Percentiles rank a stretch among this genome's conserved stretches.
These are phyloP conservation scores for Entrophospora sp. DNA, from an alignment of 192 early-diverging fungal genomes.

Conservation along the genomic window DNA sequence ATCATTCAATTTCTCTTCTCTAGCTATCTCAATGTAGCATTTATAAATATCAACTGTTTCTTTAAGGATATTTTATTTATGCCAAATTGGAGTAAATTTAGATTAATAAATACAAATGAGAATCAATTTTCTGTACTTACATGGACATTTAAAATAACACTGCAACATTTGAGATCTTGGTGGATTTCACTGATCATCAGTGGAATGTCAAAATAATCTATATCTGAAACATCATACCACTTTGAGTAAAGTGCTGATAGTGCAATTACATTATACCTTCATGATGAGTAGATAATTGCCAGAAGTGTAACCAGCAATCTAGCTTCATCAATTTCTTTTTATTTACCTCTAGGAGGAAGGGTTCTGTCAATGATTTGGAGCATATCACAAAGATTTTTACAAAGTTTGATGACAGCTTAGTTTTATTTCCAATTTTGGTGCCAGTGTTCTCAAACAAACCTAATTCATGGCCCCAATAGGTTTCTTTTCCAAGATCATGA, in stretches of 20 bases:
- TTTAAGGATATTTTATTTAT: constrained; percentile 3
- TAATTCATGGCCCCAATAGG: constrained; percentile 7
- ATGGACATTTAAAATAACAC: not conserved
- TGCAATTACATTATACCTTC: constrained; percentile 1
- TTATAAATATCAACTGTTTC: constrained; percentile 4
- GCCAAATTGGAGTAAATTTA: not conserved
- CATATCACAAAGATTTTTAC: constrained; percentile 2
- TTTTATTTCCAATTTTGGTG: not conserved
- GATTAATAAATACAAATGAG: not conserved
- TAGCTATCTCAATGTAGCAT: not conserved
- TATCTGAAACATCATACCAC: constrained; percentile 3
- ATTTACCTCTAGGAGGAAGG: not conserved
- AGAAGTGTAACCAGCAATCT: not conserved
- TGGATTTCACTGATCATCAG: not conserved
- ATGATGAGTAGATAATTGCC: not conserved
- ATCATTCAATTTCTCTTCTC: not conserved
- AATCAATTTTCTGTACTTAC: not conserved
- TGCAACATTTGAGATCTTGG: not conserved
- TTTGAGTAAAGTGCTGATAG: not conserved
- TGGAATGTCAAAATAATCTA: constrained; percentile 4
- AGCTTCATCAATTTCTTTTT: not conserved
- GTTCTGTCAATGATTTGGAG: not conserved
- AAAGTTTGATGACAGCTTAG: not conserved
- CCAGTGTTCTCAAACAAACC: not conserved
- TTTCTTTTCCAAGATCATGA: not conserved